Percentiles rank a stretch among this genome's conserved stretches.
phyloP scores from a whole-genome alignment of 371 early-diverging fungal species.

The Mortierella sp. region DNA sequence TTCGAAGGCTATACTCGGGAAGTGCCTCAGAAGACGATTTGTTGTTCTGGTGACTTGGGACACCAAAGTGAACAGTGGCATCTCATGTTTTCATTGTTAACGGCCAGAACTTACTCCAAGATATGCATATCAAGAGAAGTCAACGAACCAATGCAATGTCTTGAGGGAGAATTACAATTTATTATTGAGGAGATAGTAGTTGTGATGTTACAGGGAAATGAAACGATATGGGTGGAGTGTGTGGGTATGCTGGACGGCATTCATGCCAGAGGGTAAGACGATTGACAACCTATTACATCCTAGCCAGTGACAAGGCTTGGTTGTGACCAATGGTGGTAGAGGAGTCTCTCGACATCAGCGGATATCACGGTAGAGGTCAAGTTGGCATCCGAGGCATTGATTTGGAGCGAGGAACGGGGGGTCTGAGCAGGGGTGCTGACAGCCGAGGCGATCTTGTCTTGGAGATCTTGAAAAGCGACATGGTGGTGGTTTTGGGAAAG shows the following conservation, averaged over 20 bases:
- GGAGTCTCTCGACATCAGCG: slow-evolving; percentile 13
- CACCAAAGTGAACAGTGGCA: no score
- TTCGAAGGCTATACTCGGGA: not conserved
- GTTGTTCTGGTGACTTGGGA: not conserved
- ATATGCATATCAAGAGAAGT: no score
- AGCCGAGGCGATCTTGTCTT: slow-evolving; percentile 49
- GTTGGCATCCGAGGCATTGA: slow-evolving; percentile 12
- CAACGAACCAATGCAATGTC: no score
- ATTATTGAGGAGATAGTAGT: no score
- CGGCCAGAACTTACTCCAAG: no score
- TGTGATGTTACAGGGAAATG: no score
- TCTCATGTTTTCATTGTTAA: no score
- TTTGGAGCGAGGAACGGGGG: slow-evolving; percentile 34
- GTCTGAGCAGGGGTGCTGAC: slow-evolving; percentile 33
- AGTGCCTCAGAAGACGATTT: not conserved
- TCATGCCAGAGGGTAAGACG: no score
- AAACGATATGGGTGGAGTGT: no score
- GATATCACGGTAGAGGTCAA: not conserved
- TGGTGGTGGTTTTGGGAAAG: not conserved
- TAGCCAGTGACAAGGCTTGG: slow-evolving; percentile 25
- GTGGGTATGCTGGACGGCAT: no score
- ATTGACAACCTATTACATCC: slow-evolving; percentile 2
- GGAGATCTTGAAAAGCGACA: slow-evolving; percentile 44
- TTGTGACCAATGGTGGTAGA: slow-evolving; percentile 13
- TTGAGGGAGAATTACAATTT: no score